Percentiles rank a stretch among this genome's conserved stretches.
Conservation (phyloP, 108 stramenopile genomes). For the Skeletonema potamos region DNA sequence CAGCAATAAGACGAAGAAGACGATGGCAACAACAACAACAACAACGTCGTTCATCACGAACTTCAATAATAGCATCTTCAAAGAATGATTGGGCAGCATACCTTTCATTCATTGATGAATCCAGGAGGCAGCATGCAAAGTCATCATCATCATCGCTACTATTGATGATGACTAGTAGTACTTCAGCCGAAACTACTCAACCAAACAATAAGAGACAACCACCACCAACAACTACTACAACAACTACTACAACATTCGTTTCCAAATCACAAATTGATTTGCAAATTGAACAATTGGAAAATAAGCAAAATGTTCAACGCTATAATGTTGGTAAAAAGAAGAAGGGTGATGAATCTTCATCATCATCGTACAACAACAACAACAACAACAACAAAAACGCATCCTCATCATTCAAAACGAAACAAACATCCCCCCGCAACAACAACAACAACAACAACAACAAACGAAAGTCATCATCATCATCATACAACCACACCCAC, state of each 20-base stretch:
- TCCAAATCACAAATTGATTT: neutral
- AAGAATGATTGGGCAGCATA: no score
- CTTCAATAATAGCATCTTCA: no score
- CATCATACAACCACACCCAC: conserved; percentile 2
- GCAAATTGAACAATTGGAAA: neutral
- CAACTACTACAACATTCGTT: neutral
- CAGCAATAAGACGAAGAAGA: neutral
- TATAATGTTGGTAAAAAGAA: neutral
- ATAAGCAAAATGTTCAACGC: neutral
- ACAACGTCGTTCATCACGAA: no score
- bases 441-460: neutral
- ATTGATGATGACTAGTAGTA: neutral
- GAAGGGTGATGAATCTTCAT: neutral
- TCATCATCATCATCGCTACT: neutral
- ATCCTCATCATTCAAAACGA: neutral
- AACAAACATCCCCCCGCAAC: no score
- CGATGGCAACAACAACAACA: no score
- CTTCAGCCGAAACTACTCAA: neutral
- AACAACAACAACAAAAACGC: conserved; percentile 8
- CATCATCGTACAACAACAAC: conserved; percentile 5
- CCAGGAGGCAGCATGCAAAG: no score
- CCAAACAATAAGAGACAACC: neutral
- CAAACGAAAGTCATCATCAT: no score
- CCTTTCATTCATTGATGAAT: no score
- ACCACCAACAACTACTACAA: neutral